These are phyloP conservation scores for Papilionanthe hybrid DNA, from an alignment of 116 monocot species.

Conservation along the genomic window DNA sequence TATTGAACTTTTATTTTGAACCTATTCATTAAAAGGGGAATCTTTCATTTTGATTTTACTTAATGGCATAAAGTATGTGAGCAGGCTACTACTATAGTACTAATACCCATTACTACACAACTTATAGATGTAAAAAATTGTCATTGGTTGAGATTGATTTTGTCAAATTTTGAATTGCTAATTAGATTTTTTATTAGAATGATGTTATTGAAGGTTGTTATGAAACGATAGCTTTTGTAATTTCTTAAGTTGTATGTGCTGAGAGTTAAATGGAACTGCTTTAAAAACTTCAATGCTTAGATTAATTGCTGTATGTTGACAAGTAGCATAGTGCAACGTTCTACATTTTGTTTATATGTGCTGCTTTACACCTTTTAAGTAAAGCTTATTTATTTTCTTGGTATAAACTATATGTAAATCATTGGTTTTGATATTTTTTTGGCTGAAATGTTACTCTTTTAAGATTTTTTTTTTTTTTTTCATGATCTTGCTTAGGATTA, in stretches of 20 bases:
- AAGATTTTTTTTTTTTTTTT: background rate
- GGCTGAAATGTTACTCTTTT: background rate
- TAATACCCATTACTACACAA: background rate
- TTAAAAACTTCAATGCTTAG: background rate
- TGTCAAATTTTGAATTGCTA: background rate
- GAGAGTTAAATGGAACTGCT: background rate
- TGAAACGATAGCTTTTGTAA: background rate
- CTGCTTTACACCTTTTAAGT: background rate
- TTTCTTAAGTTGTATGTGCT: background rate
- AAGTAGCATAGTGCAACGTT: background rate
- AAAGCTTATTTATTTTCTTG: background rate
- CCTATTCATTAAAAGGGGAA: background rate
- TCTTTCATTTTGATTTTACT: background rate
- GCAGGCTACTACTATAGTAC: background rate
- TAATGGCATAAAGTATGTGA: background rate
- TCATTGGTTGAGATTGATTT: background rate
- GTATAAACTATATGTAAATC: background rate
- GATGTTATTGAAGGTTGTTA: background rate
- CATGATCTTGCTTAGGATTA: background rate
- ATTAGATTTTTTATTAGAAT: background rate
- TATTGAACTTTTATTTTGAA: background rate
- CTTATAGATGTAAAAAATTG: background rate
- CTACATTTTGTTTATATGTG: background rate
- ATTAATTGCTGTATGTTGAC: background rate
- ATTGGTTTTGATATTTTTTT: background rate